Percentiles rank a stretch among this genome's conserved stretches.
phyloP scores from a whole-genome alignment of 306 rosid species.

The Begonia peltatifolia region DNA sequence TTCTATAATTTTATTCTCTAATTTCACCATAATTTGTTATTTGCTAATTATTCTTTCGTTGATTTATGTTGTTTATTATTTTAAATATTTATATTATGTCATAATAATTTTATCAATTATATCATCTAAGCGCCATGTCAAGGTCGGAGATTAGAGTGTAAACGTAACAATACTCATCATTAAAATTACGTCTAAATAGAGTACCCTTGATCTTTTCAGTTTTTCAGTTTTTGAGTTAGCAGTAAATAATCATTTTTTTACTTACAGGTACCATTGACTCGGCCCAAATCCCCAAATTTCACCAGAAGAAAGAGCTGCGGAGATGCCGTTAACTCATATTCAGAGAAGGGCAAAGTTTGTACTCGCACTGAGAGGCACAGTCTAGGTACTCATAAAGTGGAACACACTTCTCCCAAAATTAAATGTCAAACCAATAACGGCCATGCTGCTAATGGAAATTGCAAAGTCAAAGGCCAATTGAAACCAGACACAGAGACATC shows the following conservation, averaged over 20 bases:
- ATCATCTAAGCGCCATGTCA: no score
- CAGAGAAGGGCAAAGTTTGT: slow-evolving; percentile 18
- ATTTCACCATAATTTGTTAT: no score
- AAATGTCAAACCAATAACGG: slow-evolving; percentile 26
- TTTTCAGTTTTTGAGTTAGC: slow-evolving; percentile 2
- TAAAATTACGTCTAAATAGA: no score
- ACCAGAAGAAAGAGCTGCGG: slow-evolving; percentile 78
- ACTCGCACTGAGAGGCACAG: slow-evolving; percentile 49
- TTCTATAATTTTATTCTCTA: no score
- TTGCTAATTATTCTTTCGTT: not conserved
- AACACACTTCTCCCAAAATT: slow-evolving; percentile 15
- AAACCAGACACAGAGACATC: slow-evolving; percentile 34
- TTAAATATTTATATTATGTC: no score
- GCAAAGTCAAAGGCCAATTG: slow-evolving; percentile 30
- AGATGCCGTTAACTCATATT: slow-evolving; percentile 29
- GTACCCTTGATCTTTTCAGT: not conserved
- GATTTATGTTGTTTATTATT: not conserved
- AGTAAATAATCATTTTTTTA: slow-evolving; percentile 4
- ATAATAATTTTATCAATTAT: no score
- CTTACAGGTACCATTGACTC: slow-evolving; percentile 73
- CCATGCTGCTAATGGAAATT: slow-evolving; percentile 15
- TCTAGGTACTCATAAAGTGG: slow-evolving; percentile 23
- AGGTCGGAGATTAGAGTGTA: not conserved
- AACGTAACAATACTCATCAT: no score
- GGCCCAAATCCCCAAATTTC: slow-evolving; percentile 84